Base-by-base conservation (phyloP, 768 basidiomycete genomes). In the Agaricus sinodeliciosus region DNA sequence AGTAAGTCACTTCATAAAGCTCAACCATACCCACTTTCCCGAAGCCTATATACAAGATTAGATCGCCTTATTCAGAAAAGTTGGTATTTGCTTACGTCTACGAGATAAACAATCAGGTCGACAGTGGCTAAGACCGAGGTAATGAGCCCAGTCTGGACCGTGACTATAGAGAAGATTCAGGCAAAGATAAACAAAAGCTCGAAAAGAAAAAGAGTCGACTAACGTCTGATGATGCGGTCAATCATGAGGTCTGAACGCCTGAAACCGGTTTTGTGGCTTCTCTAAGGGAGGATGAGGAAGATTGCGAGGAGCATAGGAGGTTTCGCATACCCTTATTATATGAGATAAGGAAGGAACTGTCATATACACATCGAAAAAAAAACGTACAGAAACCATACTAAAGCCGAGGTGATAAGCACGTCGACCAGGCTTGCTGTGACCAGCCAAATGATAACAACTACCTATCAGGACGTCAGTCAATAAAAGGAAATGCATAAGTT, bases 161-260 rank as follows among this genome's bases (percentile, higher is more conserved):
- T 61, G 19, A 64, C 61, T 64, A 25, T 9, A 18, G 15, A 22
- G 11, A 12, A 27, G 16, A 31, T 31, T 31, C 11, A 31, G 31
- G 49, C 15, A 42, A 16, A 13, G 7, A 8, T 1, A 22, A 22
- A 26, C 15, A 19, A 19, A 15, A 16, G 18, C 8, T 12, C 5
- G 11, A 27, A 22, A 22, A 22, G 25, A 36, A 3, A 3, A 34
- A n/a, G 26, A 47, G 28, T n/a, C n/a, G 0, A 55, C 55, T 36
- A 16, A 62, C 63, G 39, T 48, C 63, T 57, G 27, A 64, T 58
- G 47, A 62, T 59, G 18, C 59, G 61, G 37, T 64, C 63, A 9
- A 62, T 54, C 46, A 62, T 58, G 27, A 58, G 31, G 36, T 64
- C 61, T 12, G 59, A 60, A 12, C 50, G 53, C 27, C 53, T 48